Conservation (phyloP, 2,329 filamentous ascomycete species). For the Cladosporium sp. region DNA sequence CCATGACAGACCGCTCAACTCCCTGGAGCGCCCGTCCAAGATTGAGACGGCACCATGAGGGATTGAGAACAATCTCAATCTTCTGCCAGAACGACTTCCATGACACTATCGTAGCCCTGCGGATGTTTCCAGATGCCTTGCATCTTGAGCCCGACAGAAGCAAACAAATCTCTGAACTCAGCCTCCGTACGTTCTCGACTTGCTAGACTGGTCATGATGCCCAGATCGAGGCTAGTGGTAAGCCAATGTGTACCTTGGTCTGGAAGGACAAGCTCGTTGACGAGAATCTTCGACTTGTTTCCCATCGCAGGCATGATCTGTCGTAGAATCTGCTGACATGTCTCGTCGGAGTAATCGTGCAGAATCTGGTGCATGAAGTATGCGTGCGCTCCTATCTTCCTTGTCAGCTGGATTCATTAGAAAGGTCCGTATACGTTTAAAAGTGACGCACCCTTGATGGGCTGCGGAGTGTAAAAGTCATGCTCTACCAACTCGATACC, state of each 20-base stretch:
- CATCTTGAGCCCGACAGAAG: background rate
- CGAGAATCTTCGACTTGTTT: constrained; percentile 14
- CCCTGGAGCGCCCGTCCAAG: too few relatives aligned
- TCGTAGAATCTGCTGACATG: constrained; percentile 11
- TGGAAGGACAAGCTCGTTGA: constrained; percentile 20
- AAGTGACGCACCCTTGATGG: constrained; percentile 1
- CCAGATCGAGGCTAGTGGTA: background rate
- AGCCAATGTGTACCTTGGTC: constrained; percentile 10
- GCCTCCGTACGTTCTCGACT: background rate
- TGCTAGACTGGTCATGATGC: background rate
- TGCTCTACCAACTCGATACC: constrained; percentile 10
- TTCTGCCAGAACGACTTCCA: background rate
- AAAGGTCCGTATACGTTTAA: background rate
- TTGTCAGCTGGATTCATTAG: constrained; percentile 8
- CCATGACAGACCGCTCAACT: too few relatives aligned
- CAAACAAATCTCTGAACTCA: background rate
- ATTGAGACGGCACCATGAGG: too few relatives aligned
- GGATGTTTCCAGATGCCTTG: background rate
- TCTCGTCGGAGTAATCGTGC: constrained; percentile 17
- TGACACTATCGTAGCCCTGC: constrained; percentile 1
- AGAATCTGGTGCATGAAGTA: constrained; percentile 16
- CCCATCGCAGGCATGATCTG: constrained; percentile 10
- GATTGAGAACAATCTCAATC: background rate
- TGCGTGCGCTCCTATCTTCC: constrained; percentile 21
- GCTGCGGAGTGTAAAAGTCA: constrained; percentile 11